These are phyloP conservation scores for Ilyonectria destructans DNA, from an alignment of 2,329 filamentous ascomycete genomes.

Conservation along the genomic window DNA sequence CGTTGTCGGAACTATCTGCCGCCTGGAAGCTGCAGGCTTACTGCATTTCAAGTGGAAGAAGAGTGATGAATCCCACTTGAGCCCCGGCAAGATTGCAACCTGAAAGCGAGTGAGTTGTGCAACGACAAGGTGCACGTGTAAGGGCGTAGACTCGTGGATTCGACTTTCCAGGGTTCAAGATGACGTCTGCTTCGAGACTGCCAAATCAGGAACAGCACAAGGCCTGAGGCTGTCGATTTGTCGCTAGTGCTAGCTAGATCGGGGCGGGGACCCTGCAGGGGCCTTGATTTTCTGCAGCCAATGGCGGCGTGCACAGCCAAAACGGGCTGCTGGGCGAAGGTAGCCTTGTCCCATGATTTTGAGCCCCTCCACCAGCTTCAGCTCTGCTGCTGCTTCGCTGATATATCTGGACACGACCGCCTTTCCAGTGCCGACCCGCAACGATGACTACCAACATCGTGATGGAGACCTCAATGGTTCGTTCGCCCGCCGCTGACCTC, in stretches of 20 bases:
- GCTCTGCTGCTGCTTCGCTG: not conserved
- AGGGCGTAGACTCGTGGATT: not conserved
- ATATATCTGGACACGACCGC: not conserved
- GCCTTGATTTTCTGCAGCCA: conserved; percentile 10
- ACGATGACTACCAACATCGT: conserved; percentile 84
- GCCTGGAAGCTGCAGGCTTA: conserved; percentile 1
- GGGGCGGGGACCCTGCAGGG: conserved; percentile 20
- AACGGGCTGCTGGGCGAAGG: not conserved
- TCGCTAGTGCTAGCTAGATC: conserved; percentile 29
- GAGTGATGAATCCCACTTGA: conserved; percentile 1
- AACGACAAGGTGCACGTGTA: conserved; percentile 2
- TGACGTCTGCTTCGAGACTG: conserved; percentile 30
- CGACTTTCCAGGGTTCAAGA: conserved; percentile 12
- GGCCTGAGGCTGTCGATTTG: conserved; percentile 21
- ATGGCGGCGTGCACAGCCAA: not conserved
- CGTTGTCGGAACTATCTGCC: not conserved
- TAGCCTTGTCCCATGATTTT: conserved; percentile 8
- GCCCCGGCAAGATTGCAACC: not conserved
- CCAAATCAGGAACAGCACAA: conserved; percentile 5
- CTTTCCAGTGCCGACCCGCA: conserved; percentile 14
- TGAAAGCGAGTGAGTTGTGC: conserved; percentile 1
- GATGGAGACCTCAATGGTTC: conserved; percentile 89
- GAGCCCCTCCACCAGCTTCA: conserved; percentile 20
- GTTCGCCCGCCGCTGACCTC: conserved; percentile 23
- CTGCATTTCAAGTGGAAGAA: conserved; percentile 12